Percentiles rank a stretch among this genome's conserved stretches.
phyloP scores from a whole-genome alignment of 208 protist species.

The Vickermania ingenoplastis region DNA sequence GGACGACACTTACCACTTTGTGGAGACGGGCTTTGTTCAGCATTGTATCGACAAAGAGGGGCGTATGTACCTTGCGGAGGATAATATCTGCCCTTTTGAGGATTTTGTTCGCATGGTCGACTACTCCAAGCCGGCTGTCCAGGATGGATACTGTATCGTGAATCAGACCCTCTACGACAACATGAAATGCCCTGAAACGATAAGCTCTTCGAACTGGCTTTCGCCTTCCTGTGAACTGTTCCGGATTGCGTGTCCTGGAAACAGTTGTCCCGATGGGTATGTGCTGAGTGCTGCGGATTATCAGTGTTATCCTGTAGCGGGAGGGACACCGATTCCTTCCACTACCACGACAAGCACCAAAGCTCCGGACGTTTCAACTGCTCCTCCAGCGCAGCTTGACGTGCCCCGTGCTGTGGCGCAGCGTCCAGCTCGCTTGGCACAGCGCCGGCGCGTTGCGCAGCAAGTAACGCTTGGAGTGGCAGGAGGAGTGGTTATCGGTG shows the following conservation, averaged over 20 bases:
- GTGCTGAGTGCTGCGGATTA: neutral
- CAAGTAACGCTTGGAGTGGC: constrained; percentile 5
- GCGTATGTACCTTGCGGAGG: constrained; percentile 12
- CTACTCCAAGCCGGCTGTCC: constrained; percentile 25
- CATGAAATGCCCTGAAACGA: constrained; percentile 29
- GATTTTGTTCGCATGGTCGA: constrained; percentile 52
- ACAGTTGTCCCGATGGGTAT: constrained; percentile 32
- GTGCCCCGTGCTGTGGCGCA: neutral
- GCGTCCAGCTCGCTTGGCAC: neutral
- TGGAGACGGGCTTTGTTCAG: constrained; percentile 14
- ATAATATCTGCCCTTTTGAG: constrained; percentile 35
- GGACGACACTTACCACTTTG: constrained; percentile 18
- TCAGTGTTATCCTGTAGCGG: neutral
- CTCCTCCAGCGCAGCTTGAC: neutral
- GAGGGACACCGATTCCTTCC: too few relatives aligned
- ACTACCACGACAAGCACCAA: too few relatives aligned
- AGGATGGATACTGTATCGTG: constrained; percentile 48
- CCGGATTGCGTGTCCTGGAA: constrained; percentile 26
- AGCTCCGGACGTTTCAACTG: neutral
- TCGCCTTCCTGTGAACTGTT: constrained; percentile 25
- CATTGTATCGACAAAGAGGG: constrained; percentile 18
- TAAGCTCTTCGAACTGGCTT: neutral
- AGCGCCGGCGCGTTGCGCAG: neutral
- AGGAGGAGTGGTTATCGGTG: constrained; percentile 7
- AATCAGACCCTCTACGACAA: constrained; percentile 18